Conservation (phyloP, 2,329 filamentous ascomycete genomes). For the Ophiostoma montium region DNA sequence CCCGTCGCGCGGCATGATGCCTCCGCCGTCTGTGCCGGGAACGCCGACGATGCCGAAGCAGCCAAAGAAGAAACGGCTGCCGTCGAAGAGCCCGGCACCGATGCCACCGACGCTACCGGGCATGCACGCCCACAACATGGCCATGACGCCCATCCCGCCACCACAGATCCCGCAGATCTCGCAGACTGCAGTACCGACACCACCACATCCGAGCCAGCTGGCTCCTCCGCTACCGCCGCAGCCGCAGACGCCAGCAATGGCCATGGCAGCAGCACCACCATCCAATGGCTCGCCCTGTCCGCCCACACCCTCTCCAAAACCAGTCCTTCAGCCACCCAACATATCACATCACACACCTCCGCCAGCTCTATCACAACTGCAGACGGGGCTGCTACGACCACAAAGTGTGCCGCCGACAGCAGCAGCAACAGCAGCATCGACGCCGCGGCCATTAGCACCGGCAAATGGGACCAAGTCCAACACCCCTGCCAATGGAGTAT, state of each 20-base stretch:
- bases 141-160: constrained; percentile 2
- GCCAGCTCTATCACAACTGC: constrained; percentile 6
- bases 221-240: neutral
- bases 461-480: neutral
- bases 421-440: neutral
- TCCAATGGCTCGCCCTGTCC: constrained; percentile 8
- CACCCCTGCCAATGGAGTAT: neutral
- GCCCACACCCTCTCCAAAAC: neutral
- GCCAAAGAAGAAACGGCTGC: constrained; percentile 13
- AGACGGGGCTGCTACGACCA: neutral
- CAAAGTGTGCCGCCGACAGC: neutral
- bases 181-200: neutral
- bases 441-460: neutral
- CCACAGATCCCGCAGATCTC: constrained; percentile 12
- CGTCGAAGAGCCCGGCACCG: constrained; percentile 13
- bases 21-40: constrained; percentile 21
- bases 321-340: constrained; percentile 1
- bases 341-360: neutral
- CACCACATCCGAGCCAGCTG: neutral
- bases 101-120: constrained; percentile 9
- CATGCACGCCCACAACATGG: constrained; percentile 3
- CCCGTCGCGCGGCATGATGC: constrained; percentile 48
- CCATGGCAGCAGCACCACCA: neutral
- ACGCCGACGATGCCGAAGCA: constrained; percentile 24
- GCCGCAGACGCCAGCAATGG: neutral